A percentile compares a stretch with the other conserved stretches of the same genome.
phyloP scores from a whole-genome alignment of 352 stramenopile genomes.

The Globisporangium solare region DNA sequence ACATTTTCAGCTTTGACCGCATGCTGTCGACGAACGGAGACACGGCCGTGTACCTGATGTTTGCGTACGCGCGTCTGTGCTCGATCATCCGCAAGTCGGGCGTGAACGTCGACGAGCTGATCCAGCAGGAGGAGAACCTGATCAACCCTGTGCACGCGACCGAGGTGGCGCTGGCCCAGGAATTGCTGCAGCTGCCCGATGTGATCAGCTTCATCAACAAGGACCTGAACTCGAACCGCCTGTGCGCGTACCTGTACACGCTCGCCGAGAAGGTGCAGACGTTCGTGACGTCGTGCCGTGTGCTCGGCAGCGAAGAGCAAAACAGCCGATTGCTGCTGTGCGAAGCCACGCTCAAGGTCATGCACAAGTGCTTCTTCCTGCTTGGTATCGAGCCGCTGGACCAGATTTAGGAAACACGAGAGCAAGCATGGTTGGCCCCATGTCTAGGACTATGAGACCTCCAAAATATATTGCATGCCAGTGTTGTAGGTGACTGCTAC shows the following conservation, averaged over 20 bases:
- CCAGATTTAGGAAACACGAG: slow-evolving; percentile 86
- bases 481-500: no score
- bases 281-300: slow-evolving; percentile 98
- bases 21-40: slow-evolving; percentile 99
- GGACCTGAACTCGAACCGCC: slow-evolving; percentile 95
- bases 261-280: slow-evolving; percentile 95
- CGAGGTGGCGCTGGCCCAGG: slow-evolving; percentile 90
- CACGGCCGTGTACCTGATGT: slow-evolving; percentile 99
- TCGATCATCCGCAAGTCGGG: slow-evolving; percentile 95
- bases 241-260: slow-evolving; percentile 99
- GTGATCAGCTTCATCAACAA: slow-evolving; percentile 92
- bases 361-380: slow-evolving; percentile 92
- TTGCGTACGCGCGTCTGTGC: slow-evolving; percentile 96
- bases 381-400: slow-evolving; percentile 92
- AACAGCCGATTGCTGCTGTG: slow-evolving; percentile 96
- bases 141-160: slow-evolving; percentile 75
- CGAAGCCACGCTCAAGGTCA: slow-evolving; percentile 92
- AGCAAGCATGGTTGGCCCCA: slow-evolving; percentile 6
- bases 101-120: slow-evolving; percentile 77
- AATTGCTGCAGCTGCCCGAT: slow-evolving; percentile 96
- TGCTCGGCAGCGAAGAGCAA: slow-evolving; percentile 94
- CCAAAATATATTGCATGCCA: no score
- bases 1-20: slow-evolving; percentile 98
- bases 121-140: slow-evolving; percentile 43
- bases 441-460: no score